phyloP scores from a whole-genome alignment of 2,329 filamentous ascomycete species.

The Pleoardoris graminearum region DNA sequence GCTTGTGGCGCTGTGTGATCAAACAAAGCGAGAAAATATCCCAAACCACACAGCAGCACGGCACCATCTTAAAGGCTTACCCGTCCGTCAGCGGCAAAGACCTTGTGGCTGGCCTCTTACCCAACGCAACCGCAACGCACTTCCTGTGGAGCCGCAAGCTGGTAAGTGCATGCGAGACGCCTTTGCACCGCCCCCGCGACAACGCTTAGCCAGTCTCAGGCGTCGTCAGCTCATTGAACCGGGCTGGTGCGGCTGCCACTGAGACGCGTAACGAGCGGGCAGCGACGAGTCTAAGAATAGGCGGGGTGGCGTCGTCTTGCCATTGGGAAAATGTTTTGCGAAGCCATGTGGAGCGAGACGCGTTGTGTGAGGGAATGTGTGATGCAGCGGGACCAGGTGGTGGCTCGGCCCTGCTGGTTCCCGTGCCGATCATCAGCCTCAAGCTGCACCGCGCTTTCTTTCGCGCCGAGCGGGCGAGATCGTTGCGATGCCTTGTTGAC shows the following conservation, averaged over 20 bases:
- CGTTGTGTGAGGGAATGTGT: constrained; percentile 3
- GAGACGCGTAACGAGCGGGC: constrained; percentile 26
- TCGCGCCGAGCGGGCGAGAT: background rate
- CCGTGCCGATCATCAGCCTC: constrained; percentile 9
- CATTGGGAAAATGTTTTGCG: background rate
- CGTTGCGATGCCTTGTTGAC: background rate
- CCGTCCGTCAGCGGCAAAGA: background rate
- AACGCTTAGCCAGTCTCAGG: constrained; percentile 35
- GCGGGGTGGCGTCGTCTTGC: constrained; percentile 1
- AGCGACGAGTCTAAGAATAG: constrained; percentile 16
- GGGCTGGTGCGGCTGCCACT: constrained; percentile 11
- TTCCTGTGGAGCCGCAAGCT: constrained; percentile 18
- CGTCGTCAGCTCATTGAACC: constrained; percentile 32
- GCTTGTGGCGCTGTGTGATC: constrained; percentile 1
- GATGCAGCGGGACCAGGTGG: background rate
- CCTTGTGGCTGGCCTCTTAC: background rate
- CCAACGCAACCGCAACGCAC: background rate
- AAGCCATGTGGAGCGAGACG: constrained; percentile 3
- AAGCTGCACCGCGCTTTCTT: background rate
- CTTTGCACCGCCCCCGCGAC: constrained; percentile 27
- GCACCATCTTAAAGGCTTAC: constrained; percentile 10
- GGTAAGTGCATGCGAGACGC: constrained; percentile 14
- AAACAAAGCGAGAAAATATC: constrained; percentile 5
- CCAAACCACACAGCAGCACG: constrained; percentile 8
- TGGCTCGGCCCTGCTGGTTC: background rate